Conservation (phyloP, 2,329 filamentous ascomycete genomes). For the Diaporthe destruens region DNA sequence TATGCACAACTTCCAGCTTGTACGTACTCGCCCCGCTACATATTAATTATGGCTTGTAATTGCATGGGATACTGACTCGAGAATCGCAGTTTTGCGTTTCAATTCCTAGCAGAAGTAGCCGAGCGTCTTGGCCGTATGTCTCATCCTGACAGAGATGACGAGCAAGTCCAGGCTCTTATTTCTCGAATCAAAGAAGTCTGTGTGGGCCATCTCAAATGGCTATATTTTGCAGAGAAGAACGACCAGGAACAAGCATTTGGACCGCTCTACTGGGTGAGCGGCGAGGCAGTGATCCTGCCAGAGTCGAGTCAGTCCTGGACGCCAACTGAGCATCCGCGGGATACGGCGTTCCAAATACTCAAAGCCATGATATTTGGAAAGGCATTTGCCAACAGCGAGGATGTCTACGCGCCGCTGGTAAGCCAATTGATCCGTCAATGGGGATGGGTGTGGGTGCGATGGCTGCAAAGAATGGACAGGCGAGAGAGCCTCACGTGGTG, state of each 20-base stretch:
- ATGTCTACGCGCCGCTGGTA: neutral
- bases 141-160: neutral
- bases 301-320: neutral
- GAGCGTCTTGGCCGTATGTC: neutral
- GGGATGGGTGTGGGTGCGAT: neutral
- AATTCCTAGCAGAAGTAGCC: conserved; percentile 9
- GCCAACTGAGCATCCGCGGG: neutral
- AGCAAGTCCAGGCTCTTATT: neutral
- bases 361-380: neutral
- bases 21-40: neutral
- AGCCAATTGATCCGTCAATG: neutral
- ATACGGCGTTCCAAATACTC: conserved; percentile 19
- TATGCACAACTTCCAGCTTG: conserved; percentile 40
- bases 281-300: neutral
- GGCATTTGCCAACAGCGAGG: fast-evolving
- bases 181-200: neutral
- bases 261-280: conserved; percentile 5
- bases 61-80: neutral
- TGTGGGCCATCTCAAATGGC: conserved; percentile 21
- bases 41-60: too few relatives aligned
- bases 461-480: neutral
- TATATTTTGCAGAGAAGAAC: neutral
- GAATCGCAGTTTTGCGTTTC: conserved; percentile 12
- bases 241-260: neutral
- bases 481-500: conserved; percentile 25